These are phyloP conservation scores for Fusarium sulawesiense DNA, from an alignment of 2,329 filamentous ascomycete species.

Conservation along the genomic window DNA sequence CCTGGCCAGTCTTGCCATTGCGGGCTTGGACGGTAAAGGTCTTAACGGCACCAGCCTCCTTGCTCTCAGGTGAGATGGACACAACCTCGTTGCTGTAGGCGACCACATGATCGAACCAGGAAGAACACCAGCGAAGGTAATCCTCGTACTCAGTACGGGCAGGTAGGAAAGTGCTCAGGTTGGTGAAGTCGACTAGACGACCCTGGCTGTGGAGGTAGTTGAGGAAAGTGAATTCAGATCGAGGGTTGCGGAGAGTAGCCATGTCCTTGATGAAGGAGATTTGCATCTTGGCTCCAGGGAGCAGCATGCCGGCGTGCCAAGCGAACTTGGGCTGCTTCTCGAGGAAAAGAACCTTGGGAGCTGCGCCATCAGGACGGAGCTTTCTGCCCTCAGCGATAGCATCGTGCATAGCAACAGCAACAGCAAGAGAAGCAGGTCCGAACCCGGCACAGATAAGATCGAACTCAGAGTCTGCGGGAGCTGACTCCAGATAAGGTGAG, in stretches of 20 bases:
- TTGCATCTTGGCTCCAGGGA: slow-evolving; percentile 95
- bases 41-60: slow-evolving; percentile 64
- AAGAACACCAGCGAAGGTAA: slow-evolving; percentile 93
- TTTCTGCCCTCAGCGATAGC: slow-evolving; percentile 65
- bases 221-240: slow-evolving; percentile 92
- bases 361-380: slow-evolving; percentile 54
- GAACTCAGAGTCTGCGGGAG: slow-evolving; percentile 70
- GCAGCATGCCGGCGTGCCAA: slow-evolving; percentile 96
- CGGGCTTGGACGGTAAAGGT: slow-evolving; percentile 76
- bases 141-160: slow-evolving; percentile 92
- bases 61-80: slow-evolving; percentile 71
- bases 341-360: slow-evolving; percentile 84
- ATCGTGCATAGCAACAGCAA: slow-evolving; percentile 91
- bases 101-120: slow-evolving; percentile 78
- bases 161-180: slow-evolving; percentile 88
- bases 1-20: slow-evolving; percentile 67
- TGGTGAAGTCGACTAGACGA: slow-evolving; percentile 90
- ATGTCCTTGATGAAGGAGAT: slow-evolving; percentile 98
- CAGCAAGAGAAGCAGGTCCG: slow-evolving; percentile 88
- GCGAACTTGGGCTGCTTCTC: slow-evolving; percentile 86
- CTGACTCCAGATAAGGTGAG: slow-evolving; percentile 40
- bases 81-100: slow-evolving; percentile 83
- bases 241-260: slow-evolving; percentile 86
- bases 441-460: slow-evolving; percentile 94
- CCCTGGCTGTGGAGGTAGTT: slow-evolving; percentile 89